Evolutionary conservation across 495 filamentous ascomycete species (phyloP), one percentile per base, ranked within the genome.

Genomic region (Neurospora sp.): DNA sequence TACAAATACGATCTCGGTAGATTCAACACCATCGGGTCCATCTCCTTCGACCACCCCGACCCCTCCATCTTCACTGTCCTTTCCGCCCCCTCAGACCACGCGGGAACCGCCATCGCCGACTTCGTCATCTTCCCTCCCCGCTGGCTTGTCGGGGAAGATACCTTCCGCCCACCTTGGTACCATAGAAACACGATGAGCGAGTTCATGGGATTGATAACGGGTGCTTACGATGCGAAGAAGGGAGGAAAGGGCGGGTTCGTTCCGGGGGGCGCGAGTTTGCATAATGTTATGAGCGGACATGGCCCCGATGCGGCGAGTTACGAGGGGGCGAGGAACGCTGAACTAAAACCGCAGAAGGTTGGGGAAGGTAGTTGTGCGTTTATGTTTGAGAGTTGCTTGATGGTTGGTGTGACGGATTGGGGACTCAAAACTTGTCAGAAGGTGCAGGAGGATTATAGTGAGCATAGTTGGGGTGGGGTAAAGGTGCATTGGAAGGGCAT

Each of bases 371-470:
- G 87, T 74, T 89, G 89, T 76, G 88, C 88, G 38, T 89, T 90
- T 74, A 94, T 94, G 88, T 88, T 85, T 76, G 86, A 85, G 83
- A 93, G 91, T 78, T 88, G 86, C 74, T 80, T 93, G 48, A 96
- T 97, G 94, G 88, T 97, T 11, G 94, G 94, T 5, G 93, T 97
- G 17, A 96, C 94, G 19, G 92, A 95, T 75, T 97, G 94, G 94
- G 94, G 93, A 0, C 81, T 97, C 71, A 91, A 92, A 81, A 90
- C 86, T 66, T 97, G 94, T 76, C 85, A 87, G 77, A 96, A 95
- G 85, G 91, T 96, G 43, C 94, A 97, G 82, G 86, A 89, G 74
- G 88, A 87, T 71, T 97, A 97, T 77, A 95, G 90, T 78, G 89
- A 89, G 70, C 91, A 97, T 82, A 95, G 92, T 80, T 97, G 94